Evolutionary conservation across 129 eudicot genomes (phyloP), one percentile per base, ranked within the genome.

Genomic region (Gnaphalium uliginosum): DNA sequence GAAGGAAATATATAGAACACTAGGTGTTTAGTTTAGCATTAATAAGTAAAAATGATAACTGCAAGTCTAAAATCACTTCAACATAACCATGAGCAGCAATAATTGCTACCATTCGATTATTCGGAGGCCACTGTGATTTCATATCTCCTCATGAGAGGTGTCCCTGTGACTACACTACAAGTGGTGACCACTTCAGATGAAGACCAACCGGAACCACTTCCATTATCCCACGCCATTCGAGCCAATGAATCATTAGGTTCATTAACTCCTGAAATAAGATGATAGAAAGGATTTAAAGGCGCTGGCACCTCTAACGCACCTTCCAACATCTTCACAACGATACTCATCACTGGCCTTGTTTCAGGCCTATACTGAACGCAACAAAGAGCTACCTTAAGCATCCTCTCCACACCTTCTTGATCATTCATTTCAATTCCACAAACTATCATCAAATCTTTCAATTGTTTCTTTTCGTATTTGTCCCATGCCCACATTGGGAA

Each of bases 291-390:
- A 22, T 81, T 76, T 17, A 53, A 4, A 17, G 85, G 66, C 33
- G 39, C 69, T 0, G 81, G 75, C 29, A 68, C 65, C 66, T 50
- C 78, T 51, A 79, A 21, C 8, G 21, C 73, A 14, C 78, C 83
- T 71, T 79, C 83, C 78, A 79, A 62, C 83, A 79, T 79, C 24
- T 79, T 79, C 59, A 79, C 78, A 33, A 53, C 78, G 1, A 35
- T 73, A 29, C 78, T 63, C 83, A 79, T 79, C 63, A 22, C 30
- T 2, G 78, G 82, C 76, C 82, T 30, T 9, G 4, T 60, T 33
- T 78, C 82, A 3, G 82, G 72, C 71, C 30, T 68, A 48, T 74
- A 75, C 19, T 74, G 76, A 32, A 81, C 72, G 1, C 80, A 81
- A 19, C 84, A 71, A 43, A 78, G 51, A 8, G 82, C 82, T 4